Evolutionary conservation across 2,329 filamentous ascomycete species (phyloP).

Genomic region (Ilyonectria mors-panacis): DNA sequence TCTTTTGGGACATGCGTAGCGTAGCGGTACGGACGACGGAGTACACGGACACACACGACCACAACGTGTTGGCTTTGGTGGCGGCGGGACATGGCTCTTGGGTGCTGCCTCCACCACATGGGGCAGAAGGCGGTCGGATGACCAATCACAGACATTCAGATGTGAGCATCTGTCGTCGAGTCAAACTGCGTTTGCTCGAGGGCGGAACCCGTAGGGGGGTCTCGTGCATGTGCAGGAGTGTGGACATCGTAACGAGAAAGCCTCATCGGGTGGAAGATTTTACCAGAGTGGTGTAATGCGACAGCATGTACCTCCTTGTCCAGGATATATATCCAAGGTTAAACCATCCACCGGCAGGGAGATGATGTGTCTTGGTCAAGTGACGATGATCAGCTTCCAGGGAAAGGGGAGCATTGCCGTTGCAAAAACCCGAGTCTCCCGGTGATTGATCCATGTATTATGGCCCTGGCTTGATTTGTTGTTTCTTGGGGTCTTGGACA

Average conservation of each 20-base stretch:
- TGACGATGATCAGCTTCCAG: conserved; percentile 1
- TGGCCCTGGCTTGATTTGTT: not conserved
- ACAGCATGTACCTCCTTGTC: conserved; percentile 6
- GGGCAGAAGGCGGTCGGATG: conserved; percentile 19
- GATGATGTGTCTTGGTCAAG: conserved; percentile 10
- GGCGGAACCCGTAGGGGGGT: conserved; percentile 17
- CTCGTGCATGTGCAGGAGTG: conserved; percentile 25
- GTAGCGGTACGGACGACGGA: conserved; percentile 1
- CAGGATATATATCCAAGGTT: conserved; percentile 16
- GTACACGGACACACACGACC: conserved; percentile 22
- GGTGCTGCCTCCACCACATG: conserved; percentile 31
- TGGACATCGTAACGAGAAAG: conserved; percentile 22
- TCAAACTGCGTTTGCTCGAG: conserved; percentile 36
- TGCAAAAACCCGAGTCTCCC: conserved; percentile 4
- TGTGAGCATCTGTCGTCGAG: conserved; percentile 25
- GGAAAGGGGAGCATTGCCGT: not conserved
- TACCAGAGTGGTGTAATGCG: conserved; percentile 11
- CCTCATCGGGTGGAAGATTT: conserved; percentile 25
- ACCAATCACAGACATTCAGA: conserved; percentile 29
- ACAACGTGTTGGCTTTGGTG: conserved; percentile 35
- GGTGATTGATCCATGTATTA: not conserved
- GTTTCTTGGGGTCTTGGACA: conserved; percentile 3
- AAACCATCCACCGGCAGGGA: conserved; percentile 16
- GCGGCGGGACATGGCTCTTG: conserved; percentile 34
- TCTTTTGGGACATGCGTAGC: conserved; percentile 1